Evolutionary conservation across 1,284 basidiomycete species (phyloP).

Genomic region (Phlebopus sp.): DNA sequence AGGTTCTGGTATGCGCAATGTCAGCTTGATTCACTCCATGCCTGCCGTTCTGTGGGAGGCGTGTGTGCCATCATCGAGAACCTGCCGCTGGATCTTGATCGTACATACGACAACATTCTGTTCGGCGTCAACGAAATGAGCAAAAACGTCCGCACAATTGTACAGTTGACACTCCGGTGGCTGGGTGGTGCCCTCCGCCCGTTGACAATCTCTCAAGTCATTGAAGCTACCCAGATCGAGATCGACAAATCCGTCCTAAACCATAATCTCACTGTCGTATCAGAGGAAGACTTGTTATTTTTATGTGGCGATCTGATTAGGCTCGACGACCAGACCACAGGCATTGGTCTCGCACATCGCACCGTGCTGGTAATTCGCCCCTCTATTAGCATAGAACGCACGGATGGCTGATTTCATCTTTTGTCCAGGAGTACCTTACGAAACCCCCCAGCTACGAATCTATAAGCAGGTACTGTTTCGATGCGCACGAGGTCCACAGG

Average conservation of each 20-base stretch:
- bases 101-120: slow-evolving; percentile 23
- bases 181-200: slow-evolving; percentile 28
- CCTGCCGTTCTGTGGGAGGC: slow-evolving; percentile 24
- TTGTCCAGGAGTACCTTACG: slow-evolving; percentile 24
- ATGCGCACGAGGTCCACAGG: slow-evolving; percentile 20
- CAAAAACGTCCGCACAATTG: slow-evolving; percentile 25
- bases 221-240: slow-evolving; percentile 31
- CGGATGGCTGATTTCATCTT: slow-evolving; percentile 5
- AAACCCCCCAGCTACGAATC: slow-evolving; percentile 14
- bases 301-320: slow-evolving; percentile 29
- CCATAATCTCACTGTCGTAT: slow-evolving; percentile 25
- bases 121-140: slow-evolving; percentile 22
- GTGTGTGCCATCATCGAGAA: slow-evolving; percentile 20
- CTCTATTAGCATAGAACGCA: background rate
- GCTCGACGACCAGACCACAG: slow-evolving; percentile 23
- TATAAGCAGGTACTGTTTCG: slow-evolving; percentile 21
- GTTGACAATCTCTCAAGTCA: slow-evolving; percentile 27
- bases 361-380: slow-evolving; percentile 24
- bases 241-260: slow-evolving; percentile 22
- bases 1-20: slow-evolving; percentile 31
- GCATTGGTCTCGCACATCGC: slow-evolving; percentile 23
- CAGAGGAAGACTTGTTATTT: slow-evolving; percentile 25
- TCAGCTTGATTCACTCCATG: slow-evolving; percentile 24
- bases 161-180: slow-evolving; percentile 25
- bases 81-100: slow-evolving; percentile 21